These are phyloP conservation scores for Fistulinella prunicolor DNA, from an alignment of 768 basidiomycete species.

Conservation along the genomic window DNA sequence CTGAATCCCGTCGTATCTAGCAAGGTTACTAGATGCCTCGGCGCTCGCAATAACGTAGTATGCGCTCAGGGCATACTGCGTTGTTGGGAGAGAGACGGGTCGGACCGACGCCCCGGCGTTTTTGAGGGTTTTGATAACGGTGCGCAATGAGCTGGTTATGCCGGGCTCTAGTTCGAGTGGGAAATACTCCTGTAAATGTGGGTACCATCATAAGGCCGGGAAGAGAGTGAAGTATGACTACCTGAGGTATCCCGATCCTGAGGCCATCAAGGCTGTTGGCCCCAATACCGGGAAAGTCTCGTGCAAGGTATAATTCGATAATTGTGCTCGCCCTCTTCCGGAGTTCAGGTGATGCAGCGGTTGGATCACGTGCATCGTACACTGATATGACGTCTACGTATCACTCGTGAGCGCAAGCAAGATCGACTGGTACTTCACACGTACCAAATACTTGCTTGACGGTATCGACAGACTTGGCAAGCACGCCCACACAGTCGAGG, in stretches of 20 bases:
- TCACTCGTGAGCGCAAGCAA: constrained; percentile 4
- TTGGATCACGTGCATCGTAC: constrained; percentile 73
- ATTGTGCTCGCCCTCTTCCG: constrained; percentile 36
- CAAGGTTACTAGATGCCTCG: constrained; percentile 90
- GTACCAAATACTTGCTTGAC: constrained; percentile 63
- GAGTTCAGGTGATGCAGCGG: constrained; percentile 48
- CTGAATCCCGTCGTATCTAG: constrained; percentile 83
- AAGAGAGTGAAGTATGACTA: constrained; percentile 27
- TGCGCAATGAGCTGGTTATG: constrained; percentile 45
- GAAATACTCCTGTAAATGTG: constrained; percentile 64
- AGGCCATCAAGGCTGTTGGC: constrained; percentile 45
- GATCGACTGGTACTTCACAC: not conserved
- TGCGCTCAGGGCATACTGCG: constrained; percentile 75
- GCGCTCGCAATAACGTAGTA: constrained; percentile 97
- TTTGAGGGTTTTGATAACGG: constrained; percentile 40
- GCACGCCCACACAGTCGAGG: constrained; percentile 88
- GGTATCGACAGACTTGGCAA: constrained; percentile 53
- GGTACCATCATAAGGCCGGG: not conserved
- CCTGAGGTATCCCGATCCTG: constrained; percentile 74
- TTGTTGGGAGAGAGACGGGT: constrained; percentile 71
- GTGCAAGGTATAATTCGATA: constrained; percentile 15
- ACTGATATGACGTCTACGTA: constrained; percentile 33
- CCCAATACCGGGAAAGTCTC: not conserved
- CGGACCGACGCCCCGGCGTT: constrained; percentile 61
- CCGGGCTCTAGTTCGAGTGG: constrained; percentile 57